Evolutionary conservation across 305 asterid genomes (phyloP).

Genomic region (Rubia tinctorum): DNA sequence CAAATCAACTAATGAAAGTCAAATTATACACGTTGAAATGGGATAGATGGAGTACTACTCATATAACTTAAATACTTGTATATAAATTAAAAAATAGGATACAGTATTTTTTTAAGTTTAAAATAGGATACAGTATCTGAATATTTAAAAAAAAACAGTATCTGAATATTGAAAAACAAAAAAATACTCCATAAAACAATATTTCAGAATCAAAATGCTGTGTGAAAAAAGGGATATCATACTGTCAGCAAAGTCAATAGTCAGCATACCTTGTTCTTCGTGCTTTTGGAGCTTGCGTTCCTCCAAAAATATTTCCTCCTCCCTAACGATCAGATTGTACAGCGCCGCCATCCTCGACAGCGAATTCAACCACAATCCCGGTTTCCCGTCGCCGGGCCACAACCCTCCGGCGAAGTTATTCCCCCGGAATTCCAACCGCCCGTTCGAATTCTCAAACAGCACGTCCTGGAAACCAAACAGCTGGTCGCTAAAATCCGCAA

Average conservation of each 20-base stretch:
- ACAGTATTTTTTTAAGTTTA: too few relatives aligned
- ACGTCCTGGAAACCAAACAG: slow-evolving; percentile 65
- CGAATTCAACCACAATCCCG: slow-evolving; percentile 76
- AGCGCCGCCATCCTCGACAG: slow-evolving; percentile 67
- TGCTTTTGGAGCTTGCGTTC: slow-evolving; percentile 11
- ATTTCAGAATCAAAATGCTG: too few relatives aligned
- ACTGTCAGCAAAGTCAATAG: background rate
- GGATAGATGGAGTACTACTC: too few relatives aligned
- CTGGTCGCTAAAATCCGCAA: slow-evolving; percentile 86
- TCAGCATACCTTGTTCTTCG: background rate
- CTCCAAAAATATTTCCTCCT: slow-evolving; percentile 47
- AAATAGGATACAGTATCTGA: too few relatives aligned
- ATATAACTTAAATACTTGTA: too few relatives aligned
- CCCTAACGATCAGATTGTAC: slow-evolving; percentile 50
- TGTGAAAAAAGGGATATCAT: too few relatives aligned
- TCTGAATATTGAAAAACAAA: too few relatives aligned
- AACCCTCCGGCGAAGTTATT: slow-evolving; percentile 32
- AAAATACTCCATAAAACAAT: too few relatives aligned
- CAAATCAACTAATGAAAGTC: too few relatives aligned
- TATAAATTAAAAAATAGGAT: too few relatives aligned
- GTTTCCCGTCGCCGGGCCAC: slow-evolving; percentile 89
- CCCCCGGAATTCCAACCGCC: slow-evolving; percentile 59
- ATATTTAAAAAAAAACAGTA: too few relatives aligned
- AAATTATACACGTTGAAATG: too few relatives aligned
- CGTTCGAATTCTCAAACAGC: slow-evolving; percentile 56